Evolutionary conservation across 352 stramenopile genomes (phyloP), one percentile per base, ranked within the genome.

Genomic region (Blastocystis sp.): DNA sequence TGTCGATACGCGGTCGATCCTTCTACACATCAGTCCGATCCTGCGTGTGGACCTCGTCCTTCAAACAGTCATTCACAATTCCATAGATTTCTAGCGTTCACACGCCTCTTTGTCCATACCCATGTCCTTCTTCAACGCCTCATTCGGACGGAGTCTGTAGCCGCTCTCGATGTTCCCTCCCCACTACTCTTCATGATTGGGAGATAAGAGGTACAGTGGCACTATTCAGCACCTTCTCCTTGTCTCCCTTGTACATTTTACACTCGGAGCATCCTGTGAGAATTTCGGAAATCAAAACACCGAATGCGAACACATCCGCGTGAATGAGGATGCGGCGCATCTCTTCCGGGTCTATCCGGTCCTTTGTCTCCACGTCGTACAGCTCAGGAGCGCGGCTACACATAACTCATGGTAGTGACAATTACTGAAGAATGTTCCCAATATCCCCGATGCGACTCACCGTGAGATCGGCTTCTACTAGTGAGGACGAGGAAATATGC

Each of bases 351-450:
- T 61, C 28, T 4, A 24, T 11, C 11, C 24, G 28, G 6, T 63
- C 28, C 17, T 54, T 48, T 10, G 40, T 43, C 48, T 81, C 71
- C 10, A 81, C 10, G 2, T 24, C 10, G 19, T 14, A 48, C 14
- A 81, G 11, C 59, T 81, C 71, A 9, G 71, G 71, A 24, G 71
- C 43, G 9, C 52, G n/a, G 24, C 71, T 81, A 65, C 28, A 34
- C 28, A 6, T 81, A 21, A 68, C 11, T 2, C 1, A 34, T 2
- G 7, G 7, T 57, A 4, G 4, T 0, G 14, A 1, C 0, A 65
- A 21, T 52, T 43, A 81, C 71, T 81, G 71, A 10, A 68, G 57
- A 64, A 45, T 65, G 52, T 81, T 81, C 14, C 71, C 71, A 40
- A 48, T n/a, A 3, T 14, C 6, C 0, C 48, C 48, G 6, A 57